Evolutionary conservation across 257 asterid genomes (phyloP), one percentile per base, ranked within the genome.

Genomic region (Fraxinus excelsior): DNA sequence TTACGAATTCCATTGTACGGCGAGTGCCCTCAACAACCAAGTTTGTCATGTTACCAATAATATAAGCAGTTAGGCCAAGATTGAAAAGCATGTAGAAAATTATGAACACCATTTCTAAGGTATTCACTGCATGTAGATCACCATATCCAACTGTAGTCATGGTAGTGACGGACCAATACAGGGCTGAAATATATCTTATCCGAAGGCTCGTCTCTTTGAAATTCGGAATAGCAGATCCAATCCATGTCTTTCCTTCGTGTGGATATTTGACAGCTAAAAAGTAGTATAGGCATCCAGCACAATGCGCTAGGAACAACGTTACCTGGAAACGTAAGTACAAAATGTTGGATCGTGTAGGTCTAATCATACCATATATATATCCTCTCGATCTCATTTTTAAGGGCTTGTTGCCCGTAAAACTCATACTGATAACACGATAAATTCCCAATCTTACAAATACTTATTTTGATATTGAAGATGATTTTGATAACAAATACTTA

Each of bases 81-180:
- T 92, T 94, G 82, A 92, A 90, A 81, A 94, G 92, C 97, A 92
- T 87, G 86, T 90, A 94, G 74, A 86, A 71, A 44, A 89, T 88
- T 51, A 91, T 87, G 92, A 92, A 94, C 34, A 84, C 88, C 99
- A 88, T 95, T 84, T 95, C 98, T 38, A 87, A 3, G 40, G 94
- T 76, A 82, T 92, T 95, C 5, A 86, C 96, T 0, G 99, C 99
- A 73, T 92, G 98, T 5, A 95, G 86, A 42, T 95, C 99, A 4
- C 99, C 99, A 70, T 95, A 95, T 12, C 99, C 99, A 14, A 95
- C 99, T 0, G 99, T 92, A 11, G 94, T 87, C 99, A 95, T 90
- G 78, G 99, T 95, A 80, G 97, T 90, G 69, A 87, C 77, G 21
- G 99, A 92, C 97, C 99, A 95, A 40, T 95, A 95, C 9, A 91